Base-by-base conservation (phyloP, 2,329 filamentous ascomycete species). In the Paracoccidioides brasiliensis region DNA sequence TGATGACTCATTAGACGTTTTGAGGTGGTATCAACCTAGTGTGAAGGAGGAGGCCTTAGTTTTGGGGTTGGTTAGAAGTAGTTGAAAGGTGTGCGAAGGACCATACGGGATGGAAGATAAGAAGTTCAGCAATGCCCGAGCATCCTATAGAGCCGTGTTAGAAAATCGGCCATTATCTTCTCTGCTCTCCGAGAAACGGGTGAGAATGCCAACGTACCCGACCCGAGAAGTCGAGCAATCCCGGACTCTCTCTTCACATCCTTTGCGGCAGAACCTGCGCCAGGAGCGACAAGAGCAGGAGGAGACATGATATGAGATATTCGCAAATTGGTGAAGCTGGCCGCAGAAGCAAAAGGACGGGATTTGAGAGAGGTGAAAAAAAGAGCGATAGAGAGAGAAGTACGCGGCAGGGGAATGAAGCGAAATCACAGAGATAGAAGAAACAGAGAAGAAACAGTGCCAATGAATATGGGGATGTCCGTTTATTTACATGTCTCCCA, bases 1-100 rank as follows among this genome's bases (percentile, higher is more conserved):
- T 95, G 86, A 75, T 98, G 96, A 82, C 90, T 96, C 93, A 98
- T 98, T 74, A 98, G 82, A 64, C 93, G 88, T 80, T 98, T 98
- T 61, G 93, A 91, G 67, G 94, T 96, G 52, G 93, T 98, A 75
- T 98, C 93, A 71, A 98, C 88, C 87, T 91, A 67, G 37, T 3
- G 15, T n/a, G n/a, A n/a, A n/a, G n/a, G 46, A 37, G 35, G 37
- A 28, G 22, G 52, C 43, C 58, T 70, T 61, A 70, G 65, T 54
- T 54, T 52, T 38, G 52, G 41, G 38, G 37, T 32, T 8, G 40
- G 52, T 50, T 10, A 55, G 41, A 45, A 3, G 14, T 3, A 22
- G 6, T 7, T 30, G 4, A 54, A 15, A 8, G 1, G 44, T 44
- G 32, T 40, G 12, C 14, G 4, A 54, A 28, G 55, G 55, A 58